Conservation (phyloP, 2,329 filamentous ascomycete species). For the Cladosporium sp. region DNA sequence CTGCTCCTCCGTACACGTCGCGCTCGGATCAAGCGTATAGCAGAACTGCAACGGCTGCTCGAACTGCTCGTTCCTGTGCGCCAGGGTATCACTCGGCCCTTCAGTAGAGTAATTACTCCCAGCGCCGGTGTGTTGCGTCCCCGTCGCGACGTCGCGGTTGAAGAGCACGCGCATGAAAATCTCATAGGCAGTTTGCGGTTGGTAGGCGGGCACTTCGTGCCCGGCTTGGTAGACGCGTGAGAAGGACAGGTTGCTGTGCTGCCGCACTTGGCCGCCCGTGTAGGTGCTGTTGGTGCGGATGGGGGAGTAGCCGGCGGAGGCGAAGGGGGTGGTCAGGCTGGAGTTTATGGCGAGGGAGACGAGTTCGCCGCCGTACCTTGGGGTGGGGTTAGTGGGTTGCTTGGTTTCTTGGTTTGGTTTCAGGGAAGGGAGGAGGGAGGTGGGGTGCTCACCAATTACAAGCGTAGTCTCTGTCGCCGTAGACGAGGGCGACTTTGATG, state of each 20-base stretch:
- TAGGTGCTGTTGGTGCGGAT: constrained; percentile 27
- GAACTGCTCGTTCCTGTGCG: constrained; percentile 43
- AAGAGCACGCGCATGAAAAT: constrained; percentile 52
- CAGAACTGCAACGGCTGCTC: constrained; percentile 38
- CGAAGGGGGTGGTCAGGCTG: no score
- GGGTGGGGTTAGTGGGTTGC: no score
- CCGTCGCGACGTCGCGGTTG: constrained; percentile 53
- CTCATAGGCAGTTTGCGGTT: constrained; percentile 51
- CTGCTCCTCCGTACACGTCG: constrained; percentile 45
- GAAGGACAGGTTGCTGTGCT: constrained; percentile 34
- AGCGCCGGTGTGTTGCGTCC: constrained; percentile 37
- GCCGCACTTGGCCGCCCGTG: constrained; percentile 29
- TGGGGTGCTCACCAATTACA: constrained; percentile 29
- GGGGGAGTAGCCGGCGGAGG: constrained; percentile 30
- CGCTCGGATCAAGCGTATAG: constrained; percentile 38
- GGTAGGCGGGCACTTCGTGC: constrained; percentile 37
- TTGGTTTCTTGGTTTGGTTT: no score
- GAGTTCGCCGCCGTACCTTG: constrained; percentile 26
- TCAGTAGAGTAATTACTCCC: constrained; percentile 35
- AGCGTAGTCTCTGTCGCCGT: constrained; percentile 27
- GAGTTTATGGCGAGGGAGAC: constrained; percentile 16
- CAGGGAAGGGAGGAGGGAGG: no score
- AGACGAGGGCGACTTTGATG: constrained; percentile 25
- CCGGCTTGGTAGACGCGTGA: constrained; percentile 32
- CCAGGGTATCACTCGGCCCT: constrained; percentile 37